Conservation (phyloP, 1,139 yeast genomes). For the Blastobotrys niveus region DNA sequence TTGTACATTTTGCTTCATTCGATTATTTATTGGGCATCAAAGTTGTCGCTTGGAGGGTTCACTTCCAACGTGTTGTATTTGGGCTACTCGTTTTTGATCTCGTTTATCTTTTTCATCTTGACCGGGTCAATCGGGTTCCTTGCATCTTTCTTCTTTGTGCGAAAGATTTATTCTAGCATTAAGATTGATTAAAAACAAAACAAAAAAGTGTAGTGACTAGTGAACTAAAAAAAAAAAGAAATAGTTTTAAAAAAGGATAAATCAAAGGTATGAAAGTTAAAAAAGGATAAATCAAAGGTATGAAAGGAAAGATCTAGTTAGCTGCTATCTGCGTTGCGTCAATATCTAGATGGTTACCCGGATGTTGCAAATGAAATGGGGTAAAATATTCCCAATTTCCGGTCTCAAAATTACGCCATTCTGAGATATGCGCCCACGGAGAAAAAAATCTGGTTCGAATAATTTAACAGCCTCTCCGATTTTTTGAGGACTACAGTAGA, state of each 20-base stretch:
- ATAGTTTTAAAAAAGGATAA: neutral
- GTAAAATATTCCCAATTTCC: too few species aligned
- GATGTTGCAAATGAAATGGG: too few species aligned
- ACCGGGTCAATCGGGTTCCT: conserved; percentile 88
- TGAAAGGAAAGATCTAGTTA: too few species aligned
- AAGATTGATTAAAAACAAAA: conserved; percentile 65
- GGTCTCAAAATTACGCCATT: too few species aligned
- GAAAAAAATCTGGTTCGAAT: too few species aligned
- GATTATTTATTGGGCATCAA: conserved; percentile 42
- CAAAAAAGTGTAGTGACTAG: neutral
- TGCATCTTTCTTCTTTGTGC: conserved; percentile 66
- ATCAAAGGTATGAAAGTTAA: too few species aligned
- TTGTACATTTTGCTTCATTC: conserved; percentile 82
- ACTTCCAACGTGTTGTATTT: conserved; percentile 72
- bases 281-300: too few species aligned
- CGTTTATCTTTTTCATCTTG: conserved; percentile 66
- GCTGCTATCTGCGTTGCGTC: too few species aligned
- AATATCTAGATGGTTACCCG: too few species aligned
- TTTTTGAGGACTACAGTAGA: too few species aligned
- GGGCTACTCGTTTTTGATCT: conserved; percentile 77
- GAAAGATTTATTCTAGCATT: conserved; percentile 75
- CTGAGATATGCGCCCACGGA: too few species aligned
- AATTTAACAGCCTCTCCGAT: too few species aligned
- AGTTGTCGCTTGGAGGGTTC: conserved; percentile 68
- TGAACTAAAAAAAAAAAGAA: neutral